A percentile compares a stretch with the other conserved stretches of the same genome.
These are phyloP conservation scores for Wallemia ichthyophaga DNA, from an alignment of 1,284 basidiomycete genomes.

Conservation along the genomic window DNA sequence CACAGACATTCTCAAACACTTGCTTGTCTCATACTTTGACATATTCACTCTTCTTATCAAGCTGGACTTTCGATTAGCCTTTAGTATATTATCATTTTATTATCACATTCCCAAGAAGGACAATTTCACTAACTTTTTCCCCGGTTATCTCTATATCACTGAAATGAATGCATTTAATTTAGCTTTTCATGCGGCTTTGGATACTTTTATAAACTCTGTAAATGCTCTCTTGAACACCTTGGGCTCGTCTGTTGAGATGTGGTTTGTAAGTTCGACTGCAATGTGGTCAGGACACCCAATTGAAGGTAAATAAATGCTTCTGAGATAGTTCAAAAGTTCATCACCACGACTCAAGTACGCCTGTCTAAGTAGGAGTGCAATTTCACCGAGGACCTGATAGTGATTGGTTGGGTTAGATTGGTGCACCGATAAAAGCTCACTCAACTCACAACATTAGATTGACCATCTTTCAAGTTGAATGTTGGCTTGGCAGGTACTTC, in stretches of 20 bases:
- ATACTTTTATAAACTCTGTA: background rate
- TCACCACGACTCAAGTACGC: conserved; percentile 45
- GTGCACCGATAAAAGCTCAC: background rate
- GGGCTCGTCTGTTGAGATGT: conserved; percentile 41
- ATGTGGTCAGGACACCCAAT: conserved; percentile 56
- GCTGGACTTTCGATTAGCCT: background rate
- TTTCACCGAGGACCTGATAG: conserved; percentile 58
- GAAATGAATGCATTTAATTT: background rate
- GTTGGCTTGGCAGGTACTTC: conserved; percentile 42
- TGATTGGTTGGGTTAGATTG: no score
- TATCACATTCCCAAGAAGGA: no score
- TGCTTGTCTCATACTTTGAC: no score
- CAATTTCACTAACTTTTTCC: background rate
- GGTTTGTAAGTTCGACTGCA: conserved; percentile 45
- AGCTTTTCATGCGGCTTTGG: background rate
- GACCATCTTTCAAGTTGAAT: conserved; percentile 69
- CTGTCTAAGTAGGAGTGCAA: conserved; percentile 51
- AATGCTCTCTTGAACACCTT: conserved; percentile 40
- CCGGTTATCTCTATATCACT: background rate
- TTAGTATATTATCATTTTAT: no score
- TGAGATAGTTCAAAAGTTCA: conserved; percentile 58
- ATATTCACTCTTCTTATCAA: background rate
- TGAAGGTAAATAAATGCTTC: conserved; percentile 51
- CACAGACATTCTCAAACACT: no score
- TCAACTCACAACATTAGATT: conserved; percentile 37